These are phyloP conservation scores for Aspergillus fumigatiaffinis DNA, from an alignment of 2,329 filamentous ascomycete species.

Conservation along the genomic window DNA sequence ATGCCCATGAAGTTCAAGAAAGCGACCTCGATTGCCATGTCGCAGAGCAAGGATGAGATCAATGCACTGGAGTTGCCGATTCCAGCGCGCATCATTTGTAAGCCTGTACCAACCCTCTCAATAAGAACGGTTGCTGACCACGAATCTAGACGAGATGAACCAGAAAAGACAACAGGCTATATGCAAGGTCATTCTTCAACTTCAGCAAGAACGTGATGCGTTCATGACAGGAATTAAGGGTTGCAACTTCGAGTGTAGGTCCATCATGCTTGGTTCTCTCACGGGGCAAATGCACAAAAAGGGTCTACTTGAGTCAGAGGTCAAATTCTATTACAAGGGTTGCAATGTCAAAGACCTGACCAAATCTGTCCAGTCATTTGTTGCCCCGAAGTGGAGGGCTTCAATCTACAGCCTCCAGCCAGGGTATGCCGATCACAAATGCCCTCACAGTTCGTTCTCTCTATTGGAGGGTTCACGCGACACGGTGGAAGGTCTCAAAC, in stretches of 20 bases:
- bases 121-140: conserved; percentile 6
- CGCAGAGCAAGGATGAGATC: conserved; percentile 11
- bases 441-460: neutral
- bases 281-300: conserved; percentile 11
- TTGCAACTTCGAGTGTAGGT: conserved; percentile 20
- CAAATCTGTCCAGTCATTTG: neutral
- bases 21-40: conserved; percentile 15
- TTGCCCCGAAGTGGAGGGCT: neutral
- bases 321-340: neutral
- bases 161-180: conserved; percentile 11
- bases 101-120: neutral
- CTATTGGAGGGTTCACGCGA: neutral
- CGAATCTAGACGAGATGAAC: conserved; percentile 13
- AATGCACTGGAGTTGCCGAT: conserved; percentile 18
- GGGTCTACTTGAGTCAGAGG: conserved; percentile 2
- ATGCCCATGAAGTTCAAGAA: conserved; percentile 11
- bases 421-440: neutral
- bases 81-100: conserved; percentile 13
- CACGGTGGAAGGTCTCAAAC: neutral
- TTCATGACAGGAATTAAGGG: conserved; percentile 10
- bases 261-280: conserved; percentile 23
- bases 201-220: conserved; percentile 10
- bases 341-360: neutral
- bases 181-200: neutral
- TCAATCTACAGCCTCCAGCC: too few species aligned